These are phyloP conservation scores for Lepraria neglecta DNA, from an alignment of 495 filamentous ascomycete species.

Conservation along the genomic window DNA sequence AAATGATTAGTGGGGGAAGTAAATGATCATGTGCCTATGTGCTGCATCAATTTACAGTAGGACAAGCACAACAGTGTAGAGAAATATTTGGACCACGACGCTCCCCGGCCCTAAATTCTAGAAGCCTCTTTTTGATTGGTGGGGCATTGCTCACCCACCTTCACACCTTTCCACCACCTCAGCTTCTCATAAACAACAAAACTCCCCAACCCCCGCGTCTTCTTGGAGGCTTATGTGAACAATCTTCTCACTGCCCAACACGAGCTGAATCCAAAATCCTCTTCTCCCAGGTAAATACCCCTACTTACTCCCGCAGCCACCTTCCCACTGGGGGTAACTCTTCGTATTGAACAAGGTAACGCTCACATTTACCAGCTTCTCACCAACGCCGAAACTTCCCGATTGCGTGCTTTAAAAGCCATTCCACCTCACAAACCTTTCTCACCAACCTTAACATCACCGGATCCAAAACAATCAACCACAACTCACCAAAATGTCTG, in stretches of 20 bases:
- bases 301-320: background rate
- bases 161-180: slow-evolving; percentile 3
- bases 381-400: background rate
- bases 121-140: slow-evolving; percentile 18
- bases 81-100: slow-evolving; percentile 1
- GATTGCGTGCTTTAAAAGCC: background rate
- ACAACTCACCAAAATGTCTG: slow-evolving; percentile 40
- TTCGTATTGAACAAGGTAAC: background rate
- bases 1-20: background rate
- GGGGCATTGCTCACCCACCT: slow-evolving; percentile 2
- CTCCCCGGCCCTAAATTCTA: background rate
- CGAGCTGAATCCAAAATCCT: too few relatives aligned
- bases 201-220: background rate
- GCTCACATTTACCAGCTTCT: background rate
- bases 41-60: background rate
- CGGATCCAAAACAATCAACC: background rate
- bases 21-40: background rate
- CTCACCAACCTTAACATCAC: slow-evolving; percentile 1
- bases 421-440: background rate
- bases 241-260: background rate
- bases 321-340: background rate
- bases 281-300: background rate
- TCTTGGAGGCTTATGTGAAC: slow-evolving; percentile 1
- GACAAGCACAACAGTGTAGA: too few relatives aligned
- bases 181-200: slow-evolving; percentile 10